Conservation (phyloP, 345 rosid genomes). For the Carallia brachiata region DNA sequence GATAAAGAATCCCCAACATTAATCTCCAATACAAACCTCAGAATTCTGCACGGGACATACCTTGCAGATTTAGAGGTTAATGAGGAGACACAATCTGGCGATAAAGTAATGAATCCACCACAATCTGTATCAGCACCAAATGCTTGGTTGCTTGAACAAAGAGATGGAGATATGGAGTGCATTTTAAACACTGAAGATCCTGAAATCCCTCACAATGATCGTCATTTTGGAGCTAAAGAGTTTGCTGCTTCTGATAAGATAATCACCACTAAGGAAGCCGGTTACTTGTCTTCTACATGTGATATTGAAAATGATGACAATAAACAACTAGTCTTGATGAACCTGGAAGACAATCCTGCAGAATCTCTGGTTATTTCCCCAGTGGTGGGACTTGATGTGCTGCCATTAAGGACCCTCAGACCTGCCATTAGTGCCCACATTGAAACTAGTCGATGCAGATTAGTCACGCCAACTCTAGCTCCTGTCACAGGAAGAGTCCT, state of each 20-base stretch:
- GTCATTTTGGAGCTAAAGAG: slow-evolving; percentile 5
- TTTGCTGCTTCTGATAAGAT: slow-evolving; percentile 15
- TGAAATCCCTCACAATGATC: slow-evolving; percentile 27
- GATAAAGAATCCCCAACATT: background rate
- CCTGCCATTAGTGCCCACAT: slow-evolving; percentile 13
- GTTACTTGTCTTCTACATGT: slow-evolving; percentile 22
- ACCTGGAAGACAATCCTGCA: slow-evolving; percentile 29
- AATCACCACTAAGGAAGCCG: slow-evolving; percentile 7
- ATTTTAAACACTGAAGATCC: slow-evolving; percentile 22
- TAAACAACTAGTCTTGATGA: slow-evolving; percentile 19
- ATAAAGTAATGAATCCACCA: background rate
- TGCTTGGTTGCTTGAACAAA: background rate
- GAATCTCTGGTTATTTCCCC: slow-evolving; percentile 16
- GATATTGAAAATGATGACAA: slow-evolving; percentile 22
- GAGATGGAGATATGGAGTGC: slow-evolving; percentile 17
- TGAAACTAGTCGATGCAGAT: slow-evolving; percentile 22
- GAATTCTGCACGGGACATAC: background rate
- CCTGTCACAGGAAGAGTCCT: slow-evolving; percentile 13
- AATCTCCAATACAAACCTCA: background rate
- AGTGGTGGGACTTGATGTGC: slow-evolving; percentile 12
- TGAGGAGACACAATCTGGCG: background rate
- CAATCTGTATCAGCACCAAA: background rate
- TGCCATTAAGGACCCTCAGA: slow-evolving; percentile 24
- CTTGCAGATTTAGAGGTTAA: background rate
- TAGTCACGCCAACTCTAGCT: slow-evolving; percentile 17